These are phyloP conservation scores for Nissolia schottii DNA, from an alignment of 306 rosid species.

Conservation along the genomic window DNA sequence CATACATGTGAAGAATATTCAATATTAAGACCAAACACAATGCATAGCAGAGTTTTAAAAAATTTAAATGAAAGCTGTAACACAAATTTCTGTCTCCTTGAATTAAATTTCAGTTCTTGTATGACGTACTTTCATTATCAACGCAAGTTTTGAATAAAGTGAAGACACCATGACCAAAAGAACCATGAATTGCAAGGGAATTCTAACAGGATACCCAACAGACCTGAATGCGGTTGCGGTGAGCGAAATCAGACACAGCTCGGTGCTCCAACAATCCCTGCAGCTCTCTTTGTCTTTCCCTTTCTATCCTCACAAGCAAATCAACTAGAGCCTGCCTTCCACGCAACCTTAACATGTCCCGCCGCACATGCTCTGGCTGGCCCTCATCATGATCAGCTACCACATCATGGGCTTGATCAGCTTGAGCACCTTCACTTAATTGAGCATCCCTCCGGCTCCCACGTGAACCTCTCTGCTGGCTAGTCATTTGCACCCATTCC, in stretches of 20 bases:
- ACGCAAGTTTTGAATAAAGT: not conserved
- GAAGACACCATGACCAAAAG: slow-evolving; percentile 1
- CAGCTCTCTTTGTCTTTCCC: slow-evolving; percentile 95
- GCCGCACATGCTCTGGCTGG: slow-evolving; percentile 84
- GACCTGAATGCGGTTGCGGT: slow-evolving; percentile 98
- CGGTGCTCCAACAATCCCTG: slow-evolving; percentile 94
- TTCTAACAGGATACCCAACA: slow-evolving; percentile 32
- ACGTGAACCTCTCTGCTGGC: slow-evolving; percentile 92
- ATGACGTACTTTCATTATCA: not conserved
- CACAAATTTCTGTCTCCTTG: not conserved
- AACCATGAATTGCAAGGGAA: slow-evolving; percentile 15
- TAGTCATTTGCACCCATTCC: slow-evolving; percentile 99
- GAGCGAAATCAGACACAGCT: slow-evolving; percentile 98
- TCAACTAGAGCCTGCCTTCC: slow-evolving; percentile 97
- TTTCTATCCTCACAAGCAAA: slow-evolving; percentile 85
- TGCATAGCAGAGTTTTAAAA: not conserved
- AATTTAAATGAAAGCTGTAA: not conserved
- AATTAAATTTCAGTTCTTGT: slow-evolving; percentile 11
- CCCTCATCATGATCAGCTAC: slow-evolving; percentile 70
- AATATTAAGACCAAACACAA: slow-evolving; percentile 10
- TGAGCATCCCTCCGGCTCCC: slow-evolving; percentile 75
- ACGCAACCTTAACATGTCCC: slow-evolving; percentile 86
- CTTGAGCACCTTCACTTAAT: slow-evolving; percentile 52
- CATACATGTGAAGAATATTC: not conserved
- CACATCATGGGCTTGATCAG: slow-evolving; percentile 46